Conservation (phyloP, 202 grass and related monocot genomes). For the Zoysia matrella region DNA sequence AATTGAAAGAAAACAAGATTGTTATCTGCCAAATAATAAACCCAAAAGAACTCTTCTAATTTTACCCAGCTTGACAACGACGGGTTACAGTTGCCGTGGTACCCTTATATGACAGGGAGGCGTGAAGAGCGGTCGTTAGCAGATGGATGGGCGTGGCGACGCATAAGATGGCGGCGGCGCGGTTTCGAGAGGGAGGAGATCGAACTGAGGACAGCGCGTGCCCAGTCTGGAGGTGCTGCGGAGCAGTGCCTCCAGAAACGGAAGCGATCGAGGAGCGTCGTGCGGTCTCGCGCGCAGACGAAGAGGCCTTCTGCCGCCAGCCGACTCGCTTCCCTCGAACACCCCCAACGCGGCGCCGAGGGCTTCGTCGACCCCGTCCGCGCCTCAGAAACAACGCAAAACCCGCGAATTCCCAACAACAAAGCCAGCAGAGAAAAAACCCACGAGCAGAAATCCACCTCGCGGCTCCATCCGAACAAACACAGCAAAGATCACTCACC, state of each 20-base stretch:
- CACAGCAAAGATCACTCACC: conserved; percentile 27
- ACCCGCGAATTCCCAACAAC: conserved; percentile 15
- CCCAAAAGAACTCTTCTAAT: conserved; percentile 6
- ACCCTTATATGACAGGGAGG: background rate
- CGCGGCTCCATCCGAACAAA: conserved; percentile 4
- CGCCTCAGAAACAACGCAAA: conserved; percentile 3
- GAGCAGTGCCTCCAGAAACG: background rate
- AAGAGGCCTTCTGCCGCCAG: conserved; percentile 4
- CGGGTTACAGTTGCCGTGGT: background rate
- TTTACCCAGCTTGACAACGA: conserved; percentile 17
- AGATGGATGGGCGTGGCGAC: background rate
- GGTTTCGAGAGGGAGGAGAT: background rate
- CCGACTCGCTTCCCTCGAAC: background rate
- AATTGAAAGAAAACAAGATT: background rate
- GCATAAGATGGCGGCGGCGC: background rate
- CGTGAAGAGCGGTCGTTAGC: background rate
- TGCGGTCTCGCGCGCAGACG: background rate
- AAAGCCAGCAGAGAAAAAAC: conserved; percentile 5
- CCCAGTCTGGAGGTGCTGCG: background rate
- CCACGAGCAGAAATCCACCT: conserved; percentile 23
- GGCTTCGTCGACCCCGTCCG: background rate
- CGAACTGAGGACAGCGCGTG: background rate
- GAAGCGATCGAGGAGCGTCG: conserved; percentile 20
- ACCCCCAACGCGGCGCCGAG: too few relatives aligned
- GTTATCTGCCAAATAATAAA: background rate